Conservation (phyloP, 208 protist genomes). For the Leishmania mexicana region DNA sequence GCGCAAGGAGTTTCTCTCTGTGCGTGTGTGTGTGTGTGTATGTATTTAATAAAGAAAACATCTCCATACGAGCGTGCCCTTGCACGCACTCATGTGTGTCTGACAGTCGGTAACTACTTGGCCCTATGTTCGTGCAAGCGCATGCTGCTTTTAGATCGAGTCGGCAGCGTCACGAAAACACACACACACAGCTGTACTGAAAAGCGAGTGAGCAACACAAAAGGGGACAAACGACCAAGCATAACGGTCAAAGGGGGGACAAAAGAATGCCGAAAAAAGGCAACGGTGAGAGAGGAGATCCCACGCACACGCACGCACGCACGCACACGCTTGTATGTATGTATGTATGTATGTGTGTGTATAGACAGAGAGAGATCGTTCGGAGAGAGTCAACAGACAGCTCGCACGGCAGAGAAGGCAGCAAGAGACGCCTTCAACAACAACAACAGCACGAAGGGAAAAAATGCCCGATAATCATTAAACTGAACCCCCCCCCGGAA, state of each 20-base stretch:
- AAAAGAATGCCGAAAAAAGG: neutral
- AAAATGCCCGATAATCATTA: neutral
- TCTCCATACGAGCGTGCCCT: neutral
- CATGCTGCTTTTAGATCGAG: neutral
- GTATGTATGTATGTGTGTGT: neutral
- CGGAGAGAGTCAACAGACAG: neutral
- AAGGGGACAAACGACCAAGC: neutral
- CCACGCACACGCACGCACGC: neutral
- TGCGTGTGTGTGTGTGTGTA: neutral
- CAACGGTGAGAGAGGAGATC: slow-evolving; percentile 1
- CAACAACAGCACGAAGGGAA: neutral
- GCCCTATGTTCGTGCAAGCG: neutral
- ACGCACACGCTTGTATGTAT: neutral
- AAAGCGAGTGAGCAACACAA: neutral
- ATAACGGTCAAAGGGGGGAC: neutral
- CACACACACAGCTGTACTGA: neutral
- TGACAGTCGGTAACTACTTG: neutral
- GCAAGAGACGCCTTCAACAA: neutral
- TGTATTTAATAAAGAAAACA: neutral
- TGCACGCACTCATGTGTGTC: neutral
- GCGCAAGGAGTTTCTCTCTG: neutral
- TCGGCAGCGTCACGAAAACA: neutral
- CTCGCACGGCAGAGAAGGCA: neutral
- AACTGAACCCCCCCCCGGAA: neutral
- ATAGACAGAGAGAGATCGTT: neutral